phyloP scores from a whole-genome alignment of 805 yeast species.

The Isabelozyma heimii region DNA sequence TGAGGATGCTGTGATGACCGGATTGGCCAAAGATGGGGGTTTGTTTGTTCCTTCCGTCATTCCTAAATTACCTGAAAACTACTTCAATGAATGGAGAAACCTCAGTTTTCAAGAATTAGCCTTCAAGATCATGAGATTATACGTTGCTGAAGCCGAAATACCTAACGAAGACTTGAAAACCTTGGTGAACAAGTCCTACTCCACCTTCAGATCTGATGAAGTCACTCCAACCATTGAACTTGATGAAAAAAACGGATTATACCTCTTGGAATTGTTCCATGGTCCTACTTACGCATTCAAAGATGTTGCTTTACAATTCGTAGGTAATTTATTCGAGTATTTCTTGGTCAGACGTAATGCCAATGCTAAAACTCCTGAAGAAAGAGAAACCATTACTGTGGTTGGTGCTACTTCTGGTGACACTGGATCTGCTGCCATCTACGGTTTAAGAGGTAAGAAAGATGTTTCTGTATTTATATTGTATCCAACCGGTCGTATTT shows the following conservation, averaged over 20 bases:
- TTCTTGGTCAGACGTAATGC: slow-evolving; percentile 77
- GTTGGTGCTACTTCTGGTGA: slow-evolving; percentile 99
- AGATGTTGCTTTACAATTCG: slow-evolving; percentile 97
- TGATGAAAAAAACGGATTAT: slow-evolving; percentile 55
- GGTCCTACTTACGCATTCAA: slow-evolving; percentile 99
- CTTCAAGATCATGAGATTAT: slow-evolving; percentile 76
- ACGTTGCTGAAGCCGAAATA: slow-evolving; percentile 71
- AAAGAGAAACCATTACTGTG: slow-evolving; percentile 83
- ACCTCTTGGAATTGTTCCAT: slow-evolving; percentile 89
- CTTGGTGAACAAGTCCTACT: slow-evolving; percentile 70
- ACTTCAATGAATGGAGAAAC: slow-evolving; percentile 66
- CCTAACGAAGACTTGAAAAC: slow-evolving; percentile 62
- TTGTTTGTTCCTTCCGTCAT: slow-evolving; percentile 83
- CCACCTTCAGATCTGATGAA: slow-evolving; percentile 85
- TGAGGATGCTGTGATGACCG: slow-evolving; percentile 82
- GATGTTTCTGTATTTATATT: slow-evolving; percentile 96
- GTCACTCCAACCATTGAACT: slow-evolving; percentile 82
- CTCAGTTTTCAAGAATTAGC: slow-evolving; percentile 85
- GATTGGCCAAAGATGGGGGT: slow-evolving; percentile 97
- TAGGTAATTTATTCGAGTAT: slow-evolving; percentile 94
- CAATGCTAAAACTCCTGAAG: slow-evolving; percentile 43
- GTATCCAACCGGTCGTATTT: slow-evolving; percentile 96
- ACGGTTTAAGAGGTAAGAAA: slow-evolving; percentile 94
- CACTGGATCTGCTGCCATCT: slow-evolving; percentile 98
- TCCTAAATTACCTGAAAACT: slow-evolving; percentile 61